Conservation (phyloP, 352 stramenopile species). For the Thalassiosira hispida region DNA sequence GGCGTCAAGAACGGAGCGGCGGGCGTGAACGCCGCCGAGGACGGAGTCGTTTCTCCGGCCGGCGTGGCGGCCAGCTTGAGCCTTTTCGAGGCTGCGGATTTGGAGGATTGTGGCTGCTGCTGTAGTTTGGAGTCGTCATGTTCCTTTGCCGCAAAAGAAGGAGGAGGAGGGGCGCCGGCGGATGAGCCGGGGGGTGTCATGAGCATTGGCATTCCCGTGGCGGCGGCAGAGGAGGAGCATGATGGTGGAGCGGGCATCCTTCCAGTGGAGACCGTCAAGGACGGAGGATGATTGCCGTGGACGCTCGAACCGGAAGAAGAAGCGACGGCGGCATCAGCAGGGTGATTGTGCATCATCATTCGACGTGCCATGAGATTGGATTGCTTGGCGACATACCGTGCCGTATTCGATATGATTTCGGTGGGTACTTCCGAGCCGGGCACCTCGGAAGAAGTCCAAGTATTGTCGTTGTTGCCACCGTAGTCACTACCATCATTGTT, state of each 20-base stretch:
- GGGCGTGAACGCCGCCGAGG: not conserved
- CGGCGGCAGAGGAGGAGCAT: no score
- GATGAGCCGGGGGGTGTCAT: not conserved
- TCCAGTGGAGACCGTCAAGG: no score
- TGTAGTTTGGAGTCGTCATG: no score
- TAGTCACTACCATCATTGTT: no score
- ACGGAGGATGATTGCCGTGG: no score
- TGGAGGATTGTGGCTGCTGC: not conserved
- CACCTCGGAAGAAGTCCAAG: not conserved
- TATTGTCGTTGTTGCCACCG: not conserved
- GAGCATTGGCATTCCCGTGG: no score
- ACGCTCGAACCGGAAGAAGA: not conserved
- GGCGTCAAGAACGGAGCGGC: not conserved
- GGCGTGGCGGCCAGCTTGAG: not conserved
- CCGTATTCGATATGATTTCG: conserved; percentile 36
- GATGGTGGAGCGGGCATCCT: not conserved
- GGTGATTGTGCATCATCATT: conserved; percentile 20
- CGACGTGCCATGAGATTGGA: conserved; percentile 26
- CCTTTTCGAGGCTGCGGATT: not conserved
- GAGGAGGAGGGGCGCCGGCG: no score
- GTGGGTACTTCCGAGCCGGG: conserved; percentile 15
- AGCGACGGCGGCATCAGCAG: not conserved
- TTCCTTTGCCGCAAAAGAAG: no score
- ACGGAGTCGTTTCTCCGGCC: not conserved
- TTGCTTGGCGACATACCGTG: conserved; percentile 17